These are phyloP conservation scores for Coemansia sp. DNA, from an alignment of 192 early-diverging fungal species.

Conservation along the genomic window DNA sequence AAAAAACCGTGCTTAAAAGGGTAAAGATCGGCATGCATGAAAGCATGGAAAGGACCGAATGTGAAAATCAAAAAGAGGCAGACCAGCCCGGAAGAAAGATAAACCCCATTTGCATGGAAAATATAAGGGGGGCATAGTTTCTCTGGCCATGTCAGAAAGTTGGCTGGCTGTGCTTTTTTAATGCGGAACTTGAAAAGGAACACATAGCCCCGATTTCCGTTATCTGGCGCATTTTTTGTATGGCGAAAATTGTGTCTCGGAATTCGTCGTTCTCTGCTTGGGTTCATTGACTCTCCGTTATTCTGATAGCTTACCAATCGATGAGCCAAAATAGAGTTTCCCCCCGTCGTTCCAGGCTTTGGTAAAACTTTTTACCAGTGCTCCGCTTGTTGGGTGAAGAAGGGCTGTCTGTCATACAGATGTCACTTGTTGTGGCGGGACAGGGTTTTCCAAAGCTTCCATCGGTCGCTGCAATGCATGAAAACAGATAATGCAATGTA, in stretches of 20 bases:
- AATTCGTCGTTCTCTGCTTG: neutral
- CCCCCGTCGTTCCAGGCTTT: neutral
- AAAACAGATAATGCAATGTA: neutral
- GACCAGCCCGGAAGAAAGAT: neutral
- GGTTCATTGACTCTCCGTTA: neutral
- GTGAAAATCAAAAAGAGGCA: neutral
- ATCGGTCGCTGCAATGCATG: neutral
- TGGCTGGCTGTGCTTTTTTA: neutral
- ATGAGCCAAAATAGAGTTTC: neutral
- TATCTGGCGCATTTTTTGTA: neutral
- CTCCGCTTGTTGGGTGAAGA: neutral
- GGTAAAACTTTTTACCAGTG: neutral
- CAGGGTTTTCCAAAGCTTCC: conserved; percentile 1
- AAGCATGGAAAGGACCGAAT: neutral
- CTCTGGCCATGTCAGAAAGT: neutral
- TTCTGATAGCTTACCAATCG: neutral
- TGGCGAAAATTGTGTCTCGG: neutral
- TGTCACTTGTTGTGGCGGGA: neutral
- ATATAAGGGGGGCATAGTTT: neutral
- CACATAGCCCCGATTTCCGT: neutral
- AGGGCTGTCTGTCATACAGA: neutral
- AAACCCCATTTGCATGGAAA: neutral
- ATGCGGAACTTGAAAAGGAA: conserved; percentile 1
- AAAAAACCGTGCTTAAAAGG: neutral
- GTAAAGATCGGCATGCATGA: neutral